Conservation (phyloP, 1,284 basidiomycete species). For the Cryptococcus sp. region DNA sequence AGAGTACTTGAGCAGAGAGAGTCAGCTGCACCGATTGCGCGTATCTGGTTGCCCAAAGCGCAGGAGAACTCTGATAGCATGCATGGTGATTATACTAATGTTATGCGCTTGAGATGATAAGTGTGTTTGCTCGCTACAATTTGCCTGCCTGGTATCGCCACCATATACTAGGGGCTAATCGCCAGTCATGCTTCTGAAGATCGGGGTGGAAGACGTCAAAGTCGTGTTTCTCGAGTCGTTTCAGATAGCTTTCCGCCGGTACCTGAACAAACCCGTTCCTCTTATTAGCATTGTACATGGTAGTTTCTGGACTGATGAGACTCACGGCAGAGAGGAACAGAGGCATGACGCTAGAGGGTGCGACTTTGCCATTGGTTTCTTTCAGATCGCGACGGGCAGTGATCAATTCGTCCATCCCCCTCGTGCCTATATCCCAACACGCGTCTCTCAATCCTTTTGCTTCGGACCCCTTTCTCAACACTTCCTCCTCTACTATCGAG, state of each 20-base stretch:
- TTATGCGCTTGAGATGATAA: too few relatives aligned
- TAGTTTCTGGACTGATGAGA: conserved; percentile 31
- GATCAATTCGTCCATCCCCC: conserved; percentile 86
- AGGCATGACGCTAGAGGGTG: conserved; percentile 66
- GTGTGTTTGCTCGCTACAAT: conserved; percentile 33
- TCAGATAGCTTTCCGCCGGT: conserved; percentile 71
- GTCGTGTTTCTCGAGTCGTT: conserved; percentile 70
- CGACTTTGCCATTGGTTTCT: conserved; percentile 62
- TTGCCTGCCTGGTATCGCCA: conserved; percentile 58
- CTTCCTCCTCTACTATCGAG: conserved; percentile 80
- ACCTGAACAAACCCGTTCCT: conserved; percentile 56
- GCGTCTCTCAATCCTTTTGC: conserved; percentile 63
- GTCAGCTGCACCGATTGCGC: background rate
- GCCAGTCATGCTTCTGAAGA: conserved; percentile 77
- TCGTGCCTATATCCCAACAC: conserved; percentile 82
- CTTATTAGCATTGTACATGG: conserved; percentile 4
- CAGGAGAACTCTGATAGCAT: too few relatives aligned
- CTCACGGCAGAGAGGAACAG: conserved; percentile 76
- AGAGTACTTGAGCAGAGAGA: conserved; percentile 3
- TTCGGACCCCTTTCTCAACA: conserved; percentile 68
- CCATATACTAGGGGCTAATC: conserved; percentile 83
- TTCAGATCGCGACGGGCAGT: conserved; percentile 79
- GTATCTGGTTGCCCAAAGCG: background rate
- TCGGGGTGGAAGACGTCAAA: conserved; percentile 79
- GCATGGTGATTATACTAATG: too few relatives aligned